Evolutionary conservation across 768 basidiomycete species (phyloP).

Genomic region (Pleurotus cornucopiae): DNA sequence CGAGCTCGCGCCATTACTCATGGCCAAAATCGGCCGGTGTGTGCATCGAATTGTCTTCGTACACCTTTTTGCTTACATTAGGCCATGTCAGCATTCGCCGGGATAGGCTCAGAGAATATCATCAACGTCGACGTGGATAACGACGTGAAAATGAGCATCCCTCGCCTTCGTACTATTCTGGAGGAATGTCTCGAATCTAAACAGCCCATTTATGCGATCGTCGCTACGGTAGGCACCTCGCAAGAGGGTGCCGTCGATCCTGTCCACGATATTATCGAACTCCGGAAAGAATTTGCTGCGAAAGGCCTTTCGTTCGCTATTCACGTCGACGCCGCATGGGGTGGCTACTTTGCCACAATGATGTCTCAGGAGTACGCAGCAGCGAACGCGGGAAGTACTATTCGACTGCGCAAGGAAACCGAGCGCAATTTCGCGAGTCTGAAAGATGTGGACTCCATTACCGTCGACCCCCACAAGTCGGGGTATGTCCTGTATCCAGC

Average conservation of each 20-base stretch:
- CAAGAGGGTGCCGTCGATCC: constrained; percentile 42
- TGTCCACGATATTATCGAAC: constrained; percentile 27
- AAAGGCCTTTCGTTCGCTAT: constrained; percentile 34
- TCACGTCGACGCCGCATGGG: constrained; percentile 45
- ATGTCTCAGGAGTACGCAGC: constrained; percentile 15
- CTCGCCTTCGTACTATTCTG: constrained; percentile 20
- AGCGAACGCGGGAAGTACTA: constrained; percentile 5
- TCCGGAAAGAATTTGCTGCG: constrained; percentile 24
- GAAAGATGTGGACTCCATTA: constrained; percentile 31
- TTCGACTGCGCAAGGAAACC: constrained; percentile 11
- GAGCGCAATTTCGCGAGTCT: constrained; percentile 23
- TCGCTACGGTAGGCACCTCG: constrained; percentile 39
- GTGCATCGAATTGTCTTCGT: constrained; percentile 9
- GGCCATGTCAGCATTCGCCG: constrained; percentile 29
- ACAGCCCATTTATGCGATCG: constrained; percentile 35
- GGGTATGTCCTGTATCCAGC: constrained; percentile 42
- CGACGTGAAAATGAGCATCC: constrained; percentile 29
- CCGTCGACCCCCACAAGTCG: constrained; percentile 36
- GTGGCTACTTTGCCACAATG: constrained; percentile 37
- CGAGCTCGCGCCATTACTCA: constrained; percentile 36
- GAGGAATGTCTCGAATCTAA: constrained; percentile 24
- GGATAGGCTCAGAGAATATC: constrained; percentile 36
- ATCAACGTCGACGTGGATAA: constrained; percentile 30
- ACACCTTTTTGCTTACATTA: not conserved
- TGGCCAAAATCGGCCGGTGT: constrained; percentile 45